These are phyloP conservation scores for Gossypium davidsonii DNA, from an alignment of 441 rosid species.

Conservation along the genomic window DNA sequence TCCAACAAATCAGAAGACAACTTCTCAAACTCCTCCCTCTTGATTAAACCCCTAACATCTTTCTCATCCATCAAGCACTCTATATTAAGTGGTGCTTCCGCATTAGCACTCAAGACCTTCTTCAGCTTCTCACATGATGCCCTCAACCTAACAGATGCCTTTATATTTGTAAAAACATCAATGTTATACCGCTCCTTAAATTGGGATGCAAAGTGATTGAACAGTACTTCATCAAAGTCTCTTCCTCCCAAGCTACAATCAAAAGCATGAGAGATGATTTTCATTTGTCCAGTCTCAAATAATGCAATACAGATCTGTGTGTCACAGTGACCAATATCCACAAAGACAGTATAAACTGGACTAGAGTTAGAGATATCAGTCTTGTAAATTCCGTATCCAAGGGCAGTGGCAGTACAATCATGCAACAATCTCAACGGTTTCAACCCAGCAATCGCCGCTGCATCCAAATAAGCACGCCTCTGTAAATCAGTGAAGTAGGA, in stretches of 20 bases:
- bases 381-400: constrained; percentile 90
- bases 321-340: constrained; percentile 87
- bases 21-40: constrained; percentile 82
- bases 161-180: constrained; percentile 66
- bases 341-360: constrained; percentile 54
- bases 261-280: constrained; percentile 68
- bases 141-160: constrained; percentile 71
- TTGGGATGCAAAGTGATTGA: constrained; percentile 59
- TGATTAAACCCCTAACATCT: constrained; percentile 84
- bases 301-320: constrained; percentile 72
- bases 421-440: constrained; percentile 87
- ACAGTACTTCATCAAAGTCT: constrained; percentile 81
- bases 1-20: constrained; percentile 48
- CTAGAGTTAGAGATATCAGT: constrained; percentile 53
- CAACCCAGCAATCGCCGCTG: constrained; percentile 79
- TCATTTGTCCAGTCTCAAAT: constrained; percentile 68
- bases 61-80: constrained; percentile 96
- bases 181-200: constrained; percentile 74
- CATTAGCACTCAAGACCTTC: constrained; percentile 94
- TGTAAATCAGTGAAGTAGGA: constrained; percentile 80
- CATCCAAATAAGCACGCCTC: constrained; percentile 74
- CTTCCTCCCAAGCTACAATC: constrained; percentile 82
- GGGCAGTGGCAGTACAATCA: constrained; percentile 87
- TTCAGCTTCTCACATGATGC: constrained; percentile 89
- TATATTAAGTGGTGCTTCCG: constrained; percentile 73